Conservation (phyloP, 2,329 filamentous ascomycete genomes). For the Tolypocladium guangdongense region DNA sequence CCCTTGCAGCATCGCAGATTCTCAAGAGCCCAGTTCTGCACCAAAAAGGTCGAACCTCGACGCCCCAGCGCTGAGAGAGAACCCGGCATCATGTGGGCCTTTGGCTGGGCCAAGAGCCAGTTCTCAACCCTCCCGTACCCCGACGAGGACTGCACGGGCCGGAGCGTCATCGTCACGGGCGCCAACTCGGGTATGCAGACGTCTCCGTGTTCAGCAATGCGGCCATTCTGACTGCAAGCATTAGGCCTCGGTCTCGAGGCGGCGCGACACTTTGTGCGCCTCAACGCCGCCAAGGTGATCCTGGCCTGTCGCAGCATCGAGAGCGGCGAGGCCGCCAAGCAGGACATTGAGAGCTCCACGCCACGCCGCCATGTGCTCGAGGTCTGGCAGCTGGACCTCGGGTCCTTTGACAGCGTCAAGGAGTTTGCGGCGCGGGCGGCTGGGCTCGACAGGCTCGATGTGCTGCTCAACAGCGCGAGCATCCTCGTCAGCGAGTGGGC, state of each 20-base stretch:
- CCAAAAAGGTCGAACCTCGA: not conserved
- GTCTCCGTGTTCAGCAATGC: not conserved
- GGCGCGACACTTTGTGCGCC: conserved; percentile 26
- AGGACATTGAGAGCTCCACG: conserved; percentile 21
- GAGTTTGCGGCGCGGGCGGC: conserved; percentile 22
- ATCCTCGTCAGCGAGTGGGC: conserved; percentile 7
- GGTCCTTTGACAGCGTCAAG: conserved; percentile 21
- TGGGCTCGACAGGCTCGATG: conserved; percentile 28
- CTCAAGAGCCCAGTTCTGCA: not conserved
- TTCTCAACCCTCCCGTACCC: conserved; percentile 19
- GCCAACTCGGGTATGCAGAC: conserved; percentile 20
- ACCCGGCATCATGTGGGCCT: not conserved
- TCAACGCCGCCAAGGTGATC: conserved; percentile 29
- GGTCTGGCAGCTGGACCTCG: conserved; percentile 34
- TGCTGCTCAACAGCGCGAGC: conserved; percentile 30
- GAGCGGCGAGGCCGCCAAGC: conserved; percentile 29
- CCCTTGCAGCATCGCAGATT: not conserved
- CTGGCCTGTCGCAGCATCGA: conserved; percentile 27
- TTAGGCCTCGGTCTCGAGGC: conserved; percentile 30
- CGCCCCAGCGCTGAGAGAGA: not conserved
- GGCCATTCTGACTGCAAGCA: not conserved
- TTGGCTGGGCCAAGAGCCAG: conserved; percentile 4
- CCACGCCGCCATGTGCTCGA: conserved; percentile 17
- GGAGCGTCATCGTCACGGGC: conserved; percentile 31
- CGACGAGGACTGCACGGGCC: conserved; percentile 19